Evolutionary conservation across 192 early-diverging fungal genomes (phyloP).

Genomic region (Podila clonocystis): DNA sequence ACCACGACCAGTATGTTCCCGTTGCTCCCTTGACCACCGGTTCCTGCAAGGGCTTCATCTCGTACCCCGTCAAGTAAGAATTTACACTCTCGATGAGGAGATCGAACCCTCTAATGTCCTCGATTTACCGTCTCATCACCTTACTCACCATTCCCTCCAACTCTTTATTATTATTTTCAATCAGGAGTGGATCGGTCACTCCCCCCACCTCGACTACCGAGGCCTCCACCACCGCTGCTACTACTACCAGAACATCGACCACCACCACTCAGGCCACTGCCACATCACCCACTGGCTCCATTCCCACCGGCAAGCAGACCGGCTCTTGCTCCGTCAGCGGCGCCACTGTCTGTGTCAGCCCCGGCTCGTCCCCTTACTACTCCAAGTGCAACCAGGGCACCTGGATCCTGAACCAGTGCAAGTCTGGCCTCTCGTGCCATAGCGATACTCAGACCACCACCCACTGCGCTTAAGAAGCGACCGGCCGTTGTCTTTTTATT

Average conservation of each 20-base stretch:
- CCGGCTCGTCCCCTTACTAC: constrained; percentile 1
- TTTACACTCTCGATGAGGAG: not conserved
- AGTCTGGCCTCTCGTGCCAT: not conserved
- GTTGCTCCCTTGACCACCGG: not conserved
- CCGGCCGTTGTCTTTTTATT: not conserved
- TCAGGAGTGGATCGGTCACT: not conserved
- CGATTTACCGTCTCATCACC: no score
- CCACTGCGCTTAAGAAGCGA: constrained; percentile 10
- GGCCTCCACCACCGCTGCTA: not conserved
- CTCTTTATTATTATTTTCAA: not conserved
- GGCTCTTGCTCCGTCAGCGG: constrained; percentile 6
- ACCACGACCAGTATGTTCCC: constrained; percentile 9
- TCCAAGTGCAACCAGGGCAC: constrained; percentile 13
- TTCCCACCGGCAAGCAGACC: constrained; percentile 9
- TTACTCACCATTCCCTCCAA: no score
- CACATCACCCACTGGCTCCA: not conserved
- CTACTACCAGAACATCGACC: not conserved
- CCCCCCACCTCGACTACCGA: not conserved
- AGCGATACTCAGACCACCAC: constrained; percentile 10
- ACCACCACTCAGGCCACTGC: not conserved
- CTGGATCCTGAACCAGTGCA: constrained; percentile 20
- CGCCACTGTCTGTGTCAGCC: constrained; percentile 14
- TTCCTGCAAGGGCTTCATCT: constrained; percentile 6
- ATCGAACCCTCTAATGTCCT: no score
- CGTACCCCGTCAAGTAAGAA: constrained; percentile 9